Evolutionary conservation across 257 asterid genomes (phyloP).

Genomic region (Echites panduratus): DNA sequence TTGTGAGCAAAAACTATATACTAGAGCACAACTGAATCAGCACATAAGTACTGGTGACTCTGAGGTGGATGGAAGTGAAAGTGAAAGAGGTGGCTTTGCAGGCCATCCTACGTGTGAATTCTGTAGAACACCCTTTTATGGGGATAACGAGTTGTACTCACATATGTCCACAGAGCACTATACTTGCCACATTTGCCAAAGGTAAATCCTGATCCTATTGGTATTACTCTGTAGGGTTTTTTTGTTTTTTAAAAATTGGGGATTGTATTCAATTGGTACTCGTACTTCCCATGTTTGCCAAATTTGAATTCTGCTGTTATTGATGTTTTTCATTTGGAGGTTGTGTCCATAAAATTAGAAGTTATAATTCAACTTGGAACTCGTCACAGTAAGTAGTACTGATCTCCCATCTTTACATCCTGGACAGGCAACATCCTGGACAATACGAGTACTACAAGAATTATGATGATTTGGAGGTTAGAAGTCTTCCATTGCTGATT

Average conservation of each 20-base stretch:
- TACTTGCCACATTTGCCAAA: slow-evolving; percentile 93
- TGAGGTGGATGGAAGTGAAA: slow-evolving; percentile 97
- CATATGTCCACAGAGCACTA: slow-evolving; percentile 96
- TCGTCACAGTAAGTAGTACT: not conserved
- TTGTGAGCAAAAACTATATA: slow-evolving; percentile 91
- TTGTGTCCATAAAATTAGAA: not conserved
- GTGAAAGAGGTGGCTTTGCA: slow-evolving; percentile 92
- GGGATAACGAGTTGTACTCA: slow-evolving; percentile 81
- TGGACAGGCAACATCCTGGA: slow-evolving; percentile 89
- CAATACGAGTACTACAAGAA: slow-evolving; percentile 84
- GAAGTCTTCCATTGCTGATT: slow-evolving; percentile 14
- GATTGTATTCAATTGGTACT: too few species aligned
- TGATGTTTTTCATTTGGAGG: not conserved
- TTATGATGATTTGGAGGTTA: slow-evolving; percentile 89
- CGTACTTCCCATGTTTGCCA: slow-evolving; percentile 71
- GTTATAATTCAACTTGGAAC: not conserved
- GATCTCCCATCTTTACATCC: not conserved
- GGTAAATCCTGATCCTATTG: slow-evolving; percentile 34
- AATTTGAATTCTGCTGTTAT: slow-evolving; percentile 36
- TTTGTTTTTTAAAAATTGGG: too few species aligned
- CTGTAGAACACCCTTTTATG: slow-evolving; percentile 83
- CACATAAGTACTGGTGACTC: slow-evolving; percentile 84
- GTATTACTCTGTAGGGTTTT: not conserved
- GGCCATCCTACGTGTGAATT: slow-evolving; percentile 95
- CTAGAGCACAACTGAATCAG: slow-evolving; percentile 74